Evolutionary conservation across 495 filamentous ascomycete genomes (phyloP), one percentile per base, ranked within the genome.

Genomic region (Geoglossum glabrum): DNA sequence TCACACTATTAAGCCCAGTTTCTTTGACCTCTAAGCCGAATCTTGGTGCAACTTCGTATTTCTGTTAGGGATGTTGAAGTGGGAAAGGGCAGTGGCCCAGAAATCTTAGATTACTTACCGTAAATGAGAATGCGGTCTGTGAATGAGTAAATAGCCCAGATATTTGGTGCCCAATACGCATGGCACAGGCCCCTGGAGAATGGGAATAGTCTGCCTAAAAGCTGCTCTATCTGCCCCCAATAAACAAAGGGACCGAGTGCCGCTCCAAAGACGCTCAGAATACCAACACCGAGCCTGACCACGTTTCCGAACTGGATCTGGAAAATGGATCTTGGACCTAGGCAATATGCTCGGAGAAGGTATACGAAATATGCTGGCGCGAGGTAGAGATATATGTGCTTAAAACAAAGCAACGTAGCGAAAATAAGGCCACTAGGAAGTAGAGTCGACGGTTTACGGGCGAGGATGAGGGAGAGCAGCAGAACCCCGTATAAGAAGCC

Each of bases 81-180:
- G n/a, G 17, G 51, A 19, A 33, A 30, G 28, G 57, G 38, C 28
- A 11, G 15, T 17, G 55, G 13, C 23, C 27, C 30, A 5, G 5
- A 40, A 50, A 17, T 4, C 51, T 17, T 23, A 49, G 43, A 60
- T 38, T 40, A 33, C 79, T 64, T 71, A 92, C 87, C 66, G 68
- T 76, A 78, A 62, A 98, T 94, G 60, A 97, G 66, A 30, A 85
- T 70, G 54, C 92, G 75, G 62, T 98, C 92, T 0, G 77, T 68
- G 63, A 98, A 95, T 0, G 92, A 95, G 67, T 98, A 98, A 72
- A 98, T 78, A 0, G 92, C 89, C 92, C 92, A 98, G 10, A 95
- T 73, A 63, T 98, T 98, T 1, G 92, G 90, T 1, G 92, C 92
- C 92, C 92, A 98, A 68, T 98, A 98, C 0, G 92, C 92, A 72